phyloP scores from a whole-genome alignment of 768 basidiomycete genomes.

The Mycena kentingensis region DNA sequence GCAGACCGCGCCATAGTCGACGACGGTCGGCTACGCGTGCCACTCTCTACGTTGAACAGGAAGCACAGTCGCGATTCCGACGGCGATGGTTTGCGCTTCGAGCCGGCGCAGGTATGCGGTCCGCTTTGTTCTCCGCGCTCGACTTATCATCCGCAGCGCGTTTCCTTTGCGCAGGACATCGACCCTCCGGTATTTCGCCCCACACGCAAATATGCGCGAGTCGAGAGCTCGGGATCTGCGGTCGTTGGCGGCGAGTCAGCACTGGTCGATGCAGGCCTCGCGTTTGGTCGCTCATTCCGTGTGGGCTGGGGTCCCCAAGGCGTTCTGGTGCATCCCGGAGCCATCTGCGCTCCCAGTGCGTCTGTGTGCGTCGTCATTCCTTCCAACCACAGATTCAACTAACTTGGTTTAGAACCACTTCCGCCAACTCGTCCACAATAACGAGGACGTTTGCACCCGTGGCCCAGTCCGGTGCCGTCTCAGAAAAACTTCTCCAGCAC shows the following conservation, averaged over 20 bases:
- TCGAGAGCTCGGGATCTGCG: constrained; percentile 67
- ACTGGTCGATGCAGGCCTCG: constrained; percentile 79
- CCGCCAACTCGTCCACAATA: constrained; percentile 67
- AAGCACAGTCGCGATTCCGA: constrained; percentile 83
- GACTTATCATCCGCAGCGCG: constrained; percentile 47
- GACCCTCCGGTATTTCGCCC: constrained; percentile 70
- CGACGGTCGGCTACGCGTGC: constrained; percentile 28
- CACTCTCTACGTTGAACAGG: constrained; percentile 49
- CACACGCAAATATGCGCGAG: constrained; percentile 78
- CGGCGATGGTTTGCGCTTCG: constrained; percentile 63
- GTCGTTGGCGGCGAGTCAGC: constrained; percentile 65
- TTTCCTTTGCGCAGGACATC: constrained; percentile 77
- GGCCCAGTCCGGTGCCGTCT: constrained; percentile 40
- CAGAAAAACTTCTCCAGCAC: constrained; percentile 70
- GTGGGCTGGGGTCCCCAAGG: constrained; percentile 90
- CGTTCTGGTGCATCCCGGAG: constrained; percentile 73
- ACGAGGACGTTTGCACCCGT: constrained; percentile 50
- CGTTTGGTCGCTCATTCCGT: constrained; percentile 84
- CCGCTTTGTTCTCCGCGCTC: constrained; percentile 4
- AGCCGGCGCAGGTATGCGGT: constrained; percentile 59
- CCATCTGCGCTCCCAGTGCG: constrained; percentile 60
- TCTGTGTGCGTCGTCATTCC: constrained; percentile 47
- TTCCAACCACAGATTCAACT: constrained; percentile 10
- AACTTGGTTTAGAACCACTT: constrained; percentile 41
- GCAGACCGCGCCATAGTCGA: constrained; percentile 30